phyloP scores from a whole-genome alignment of 139 green algal genomes.

The Auxenochlorella pyrenoidosa region DNA sequence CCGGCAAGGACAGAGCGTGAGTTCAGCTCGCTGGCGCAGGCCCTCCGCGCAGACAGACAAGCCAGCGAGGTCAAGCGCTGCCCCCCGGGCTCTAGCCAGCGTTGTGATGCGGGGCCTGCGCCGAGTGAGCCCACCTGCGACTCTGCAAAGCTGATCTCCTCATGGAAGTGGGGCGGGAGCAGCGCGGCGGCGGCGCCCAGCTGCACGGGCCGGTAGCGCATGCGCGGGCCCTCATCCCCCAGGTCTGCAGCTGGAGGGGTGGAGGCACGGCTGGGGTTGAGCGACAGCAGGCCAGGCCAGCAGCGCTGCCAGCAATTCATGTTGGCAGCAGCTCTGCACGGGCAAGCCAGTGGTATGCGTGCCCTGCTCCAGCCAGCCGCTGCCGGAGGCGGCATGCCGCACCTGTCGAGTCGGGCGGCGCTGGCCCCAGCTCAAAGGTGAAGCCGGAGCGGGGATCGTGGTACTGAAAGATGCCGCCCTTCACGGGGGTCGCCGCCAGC shows the following conservation, averaged over 20 bases:
- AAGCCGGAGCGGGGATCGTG: constrained; percentile 31
- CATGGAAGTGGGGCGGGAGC: constrained; percentile 7
- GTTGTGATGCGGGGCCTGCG: no score
- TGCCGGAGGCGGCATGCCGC: background rate
- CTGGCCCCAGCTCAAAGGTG: constrained; percentile 45
- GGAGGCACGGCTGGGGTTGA: no score
- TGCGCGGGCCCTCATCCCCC: background rate
- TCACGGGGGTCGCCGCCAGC: constrained; percentile 32
- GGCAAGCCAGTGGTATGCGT: no score
- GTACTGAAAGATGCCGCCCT: constrained; percentile 43
- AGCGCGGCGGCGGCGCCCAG: background rate
- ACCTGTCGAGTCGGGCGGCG: constrained; percentile 21
- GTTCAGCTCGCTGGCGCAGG: no score
- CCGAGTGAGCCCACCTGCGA: background rate
- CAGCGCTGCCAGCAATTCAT: no score
- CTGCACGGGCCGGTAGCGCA: constrained; percentile 13
- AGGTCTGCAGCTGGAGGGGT: background rate
- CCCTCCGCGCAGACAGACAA: no score
- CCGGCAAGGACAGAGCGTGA: background rate
- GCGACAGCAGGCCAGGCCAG: no score
- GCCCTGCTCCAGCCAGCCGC: background rate
- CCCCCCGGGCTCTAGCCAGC: no score
- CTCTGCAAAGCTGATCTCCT: background rate
- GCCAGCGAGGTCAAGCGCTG: no score
- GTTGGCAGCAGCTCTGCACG: no score